Evolutionary conservation across 2,329 filamentous ascomycete species (phyloP).

Genomic region (Zymoseptoria crescenta): DNA sequence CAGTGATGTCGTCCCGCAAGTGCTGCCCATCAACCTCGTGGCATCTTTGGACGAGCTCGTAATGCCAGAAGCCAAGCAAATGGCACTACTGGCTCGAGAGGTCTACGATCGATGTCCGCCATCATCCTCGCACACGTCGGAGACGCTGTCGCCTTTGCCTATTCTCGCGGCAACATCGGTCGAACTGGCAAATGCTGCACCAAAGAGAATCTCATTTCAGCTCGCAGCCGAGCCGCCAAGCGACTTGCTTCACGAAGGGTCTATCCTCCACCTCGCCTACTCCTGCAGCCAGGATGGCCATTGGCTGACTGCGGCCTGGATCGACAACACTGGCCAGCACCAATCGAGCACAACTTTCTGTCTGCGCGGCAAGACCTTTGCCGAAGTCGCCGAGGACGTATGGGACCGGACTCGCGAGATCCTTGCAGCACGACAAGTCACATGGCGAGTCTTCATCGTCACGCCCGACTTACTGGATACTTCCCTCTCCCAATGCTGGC

Average conservation of each 20-base stretch:
- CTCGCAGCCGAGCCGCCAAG: conserved; percentile 59
- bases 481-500: conserved; percentile 19
- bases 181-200: conserved; percentile 61
- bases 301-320: conserved; percentile 77
- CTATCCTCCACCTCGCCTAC: conserved; percentile 73
- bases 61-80: conserved; percentile 53
- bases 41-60: conserved; percentile 56
- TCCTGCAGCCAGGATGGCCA: conserved; percentile 64
- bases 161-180: conserved; percentile 60
- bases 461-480: conserved; percentile 12
- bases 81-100: conserved; percentile 53
- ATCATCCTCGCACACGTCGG: conserved; percentile 23
- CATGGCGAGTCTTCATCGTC: conserved; percentile 70
- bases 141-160: conserved; percentile 30
- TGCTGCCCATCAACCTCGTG: conserved; percentile 62
- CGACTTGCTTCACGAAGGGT: conserved; percentile 69
- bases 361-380: conserved; percentile 53
- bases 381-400: conserved; percentile 63
- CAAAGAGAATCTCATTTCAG: conserved; percentile 69
- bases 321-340: conserved; percentile 65
- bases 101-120: conserved; percentile 67
- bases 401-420: conserved; percentile 69
- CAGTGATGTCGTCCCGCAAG: conserved; percentile 65
- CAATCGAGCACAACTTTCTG: conserved; percentile 69
- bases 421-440: conserved; percentile 60